Base-by-base conservation (phyloP, 1,139 yeast species). In the Pichia sp. region DNA sequence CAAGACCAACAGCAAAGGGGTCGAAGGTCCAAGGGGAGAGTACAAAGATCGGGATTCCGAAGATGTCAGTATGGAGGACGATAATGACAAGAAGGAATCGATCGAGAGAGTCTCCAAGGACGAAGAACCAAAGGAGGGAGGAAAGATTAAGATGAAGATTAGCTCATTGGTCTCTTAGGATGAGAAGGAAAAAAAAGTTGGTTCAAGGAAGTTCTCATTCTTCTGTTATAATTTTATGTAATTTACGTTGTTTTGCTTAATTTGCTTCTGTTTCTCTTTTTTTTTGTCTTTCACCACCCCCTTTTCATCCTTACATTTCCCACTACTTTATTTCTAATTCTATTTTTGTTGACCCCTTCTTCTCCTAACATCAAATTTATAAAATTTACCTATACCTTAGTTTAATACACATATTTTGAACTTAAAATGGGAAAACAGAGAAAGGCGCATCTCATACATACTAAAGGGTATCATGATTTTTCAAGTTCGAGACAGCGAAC, bases 91-190 rank as follows among this genome's bases (percentile, higher is more conserved):
- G 18, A 31, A 31, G 37, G 37, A 31, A 18, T n/a, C 37, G 16
- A 10, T 31, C 8, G 28, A 25, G 10, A 18, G 37, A n/a, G 37
- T 31, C 10, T 21, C 41, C 5, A 19, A 26, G 28, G 39, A 41
- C 13, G 26, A 37, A 8, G 23, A 19, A 18, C 23, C 41, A 39
- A 36, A 48, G 8, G 46, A 40, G 3, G 47, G 26, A 41, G 41
- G 31, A n/a, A 47, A 48, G 21, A 4, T 43, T 8, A 51, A 54
- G n/a, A 55, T 53, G 58, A 49, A 53, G 31, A 55, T 51, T 12
- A 51, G 57, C 39, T 54, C 57, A 0, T 44, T 56, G 28, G 58
- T 55, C 31, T 43, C 55, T 4, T 53, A 28, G 30, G n/a, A 18
- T 9, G 22, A 43, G 31, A 13, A 28, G 22, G n/a, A 10, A 22